Evolutionary conservation across 2,329 filamentous ascomycete species (phyloP).

Genomic region (Thelonectria discophora): DNA sequence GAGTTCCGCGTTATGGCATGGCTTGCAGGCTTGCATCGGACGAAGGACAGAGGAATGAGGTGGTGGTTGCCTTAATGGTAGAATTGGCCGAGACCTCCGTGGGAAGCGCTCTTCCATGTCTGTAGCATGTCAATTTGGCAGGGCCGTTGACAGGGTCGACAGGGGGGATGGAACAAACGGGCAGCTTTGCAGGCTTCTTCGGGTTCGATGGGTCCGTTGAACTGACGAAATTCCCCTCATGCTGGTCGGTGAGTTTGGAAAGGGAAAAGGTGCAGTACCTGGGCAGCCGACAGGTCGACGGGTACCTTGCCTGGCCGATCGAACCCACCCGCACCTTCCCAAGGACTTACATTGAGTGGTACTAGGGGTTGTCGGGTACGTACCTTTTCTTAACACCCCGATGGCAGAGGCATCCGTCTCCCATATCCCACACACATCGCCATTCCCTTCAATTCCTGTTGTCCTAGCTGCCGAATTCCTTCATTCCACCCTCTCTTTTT

Average conservation of each 20-base stretch:
- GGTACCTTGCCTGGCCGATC: conserved; percentile 1
- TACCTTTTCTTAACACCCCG: conserved; percentile 5
- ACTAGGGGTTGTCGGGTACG: neutral
- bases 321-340: neutral
- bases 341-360: conserved; percentile 3
- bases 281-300: neutral
- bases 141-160: neutral
- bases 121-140: neutral
- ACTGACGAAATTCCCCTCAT: neutral
- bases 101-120: neutral
- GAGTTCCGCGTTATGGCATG: neutral
- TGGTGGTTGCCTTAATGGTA: neutral
- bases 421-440: conserved; percentile 17
- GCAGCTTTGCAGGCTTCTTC: neutral
- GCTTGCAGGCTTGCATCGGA: neutral
- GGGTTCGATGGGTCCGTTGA: conserved; percentile 9
- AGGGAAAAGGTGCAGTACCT: neutral
- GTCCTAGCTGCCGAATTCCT: conserved; percentile 16
- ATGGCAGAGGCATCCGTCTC: conserved; percentile 1
- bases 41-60: neutral
- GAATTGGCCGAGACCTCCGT: neutral
- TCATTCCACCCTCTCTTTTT: conserved; percentile 22
- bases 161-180: neutral
- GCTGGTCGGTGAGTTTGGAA: neutral
- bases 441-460: conserved; percentile 23